Evolutionary conservation across 305 asterid species (phyloP), one percentile per base, ranked within the genome.

Genomic region (Fraxinus dipetala): DNA sequence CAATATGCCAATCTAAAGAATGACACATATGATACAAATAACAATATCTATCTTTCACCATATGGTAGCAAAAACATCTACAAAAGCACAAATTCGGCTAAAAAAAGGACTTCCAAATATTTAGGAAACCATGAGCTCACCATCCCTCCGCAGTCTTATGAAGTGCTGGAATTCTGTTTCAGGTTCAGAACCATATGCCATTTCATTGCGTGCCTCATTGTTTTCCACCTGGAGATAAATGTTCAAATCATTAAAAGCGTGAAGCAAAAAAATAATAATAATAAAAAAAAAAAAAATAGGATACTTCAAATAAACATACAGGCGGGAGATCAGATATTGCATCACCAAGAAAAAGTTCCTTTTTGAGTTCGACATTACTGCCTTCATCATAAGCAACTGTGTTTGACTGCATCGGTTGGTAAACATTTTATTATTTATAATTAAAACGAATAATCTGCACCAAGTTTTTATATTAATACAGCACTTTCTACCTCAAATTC

Each of bases 281-380:
- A 26, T 26, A 26, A 1, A 2, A 74, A 31, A 11, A 13, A 13
- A 0, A 61, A 35, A 36, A 26, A 45, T 31, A 32, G 78, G 38
- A 69, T 10, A 70, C 0, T 67, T 22, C 1, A 85, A 63, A 43
- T n/a, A 16, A 32, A 75, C 87, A 72, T 86, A 89, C 98, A 18
- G 13, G 78, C n/a, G 98, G 98, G 18, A 94, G 97, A 84, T 95
- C 98, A 7, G 94, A 91, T 48, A 95, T 88, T 11, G 95, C 96
- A 85, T 94, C 97, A 0, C 84, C 90, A 20, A 94, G 95, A 43
- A 85, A 78, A 34, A 94, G 90, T 31, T 75, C 92, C 28, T 80
- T 79, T 74, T 89, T 79, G 0, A 90, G 85, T 10, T 77, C 43
- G 16, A 56, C 77, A 56, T 79, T 69, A 4, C 0, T 0, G 9